These are phyloP conservation scores for Gnaphalium uliginosum DNA, from an alignment of 129 eudicot species.

Conservation along the genomic window DNA sequence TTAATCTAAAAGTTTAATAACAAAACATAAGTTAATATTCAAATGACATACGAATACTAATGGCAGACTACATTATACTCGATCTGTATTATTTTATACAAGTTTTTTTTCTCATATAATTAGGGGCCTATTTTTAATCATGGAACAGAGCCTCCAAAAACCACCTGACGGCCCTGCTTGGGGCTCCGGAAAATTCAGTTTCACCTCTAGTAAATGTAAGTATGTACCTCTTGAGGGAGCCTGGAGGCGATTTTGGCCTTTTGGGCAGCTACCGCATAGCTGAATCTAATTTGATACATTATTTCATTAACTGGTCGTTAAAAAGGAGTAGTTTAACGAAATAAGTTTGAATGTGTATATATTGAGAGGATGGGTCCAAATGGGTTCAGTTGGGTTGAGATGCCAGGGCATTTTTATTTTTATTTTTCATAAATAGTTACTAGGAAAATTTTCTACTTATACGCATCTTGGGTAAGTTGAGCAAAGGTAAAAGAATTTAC, in stretches of 20 bases:
- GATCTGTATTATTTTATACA: no score
- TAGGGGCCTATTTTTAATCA: no score
- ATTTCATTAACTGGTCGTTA: background rate
- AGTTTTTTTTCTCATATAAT: no score
- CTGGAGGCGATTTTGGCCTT: slow-evolving; percentile 65
- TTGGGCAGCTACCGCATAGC: slow-evolving; percentile 64
- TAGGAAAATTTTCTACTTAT: no score
- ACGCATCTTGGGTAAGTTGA: background rate
- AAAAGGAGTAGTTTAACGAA: background rate
- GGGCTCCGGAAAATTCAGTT: slow-evolving; percentile 36
- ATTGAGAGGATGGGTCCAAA: background rate
- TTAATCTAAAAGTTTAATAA: no score
- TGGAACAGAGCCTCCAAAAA: no score
- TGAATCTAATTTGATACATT: slow-evolving; percentile 15
- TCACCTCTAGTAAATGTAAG: slow-evolving; percentile 61
- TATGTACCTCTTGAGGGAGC: slow-evolving; percentile 75
- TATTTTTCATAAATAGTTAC: background rate
- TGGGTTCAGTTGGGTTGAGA: background rate
- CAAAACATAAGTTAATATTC: no score
- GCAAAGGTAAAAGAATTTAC: no score
- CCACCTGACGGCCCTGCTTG: no score
- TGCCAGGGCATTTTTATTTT: background rate
- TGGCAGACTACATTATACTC: no score
- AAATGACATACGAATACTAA: no score
- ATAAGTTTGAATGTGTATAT: background rate